Evolutionary conservation across 257 asterid genomes (phyloP).

Genomic region (Solanum chmielewskii): DNA sequence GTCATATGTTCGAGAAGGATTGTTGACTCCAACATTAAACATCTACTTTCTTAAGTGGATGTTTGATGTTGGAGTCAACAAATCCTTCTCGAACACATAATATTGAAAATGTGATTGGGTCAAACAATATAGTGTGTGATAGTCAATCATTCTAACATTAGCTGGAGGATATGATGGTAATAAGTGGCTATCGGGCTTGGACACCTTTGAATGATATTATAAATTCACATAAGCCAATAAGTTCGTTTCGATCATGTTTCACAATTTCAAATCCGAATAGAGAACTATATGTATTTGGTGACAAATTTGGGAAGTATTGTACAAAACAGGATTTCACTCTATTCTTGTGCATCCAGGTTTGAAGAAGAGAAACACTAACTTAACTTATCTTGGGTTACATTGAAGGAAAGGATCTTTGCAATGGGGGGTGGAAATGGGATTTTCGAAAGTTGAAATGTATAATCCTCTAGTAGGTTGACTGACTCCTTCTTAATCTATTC

Average conservation of each 20-base stretch:
- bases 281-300: slow-evolving; percentile 69
- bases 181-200: slow-evolving; percentile 43
- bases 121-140: slow-evolving; percentile 21
- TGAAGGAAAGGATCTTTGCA: too few species aligned
- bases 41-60: slow-evolving; percentile 21
- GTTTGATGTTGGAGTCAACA: slow-evolving; percentile 34
- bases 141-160: slow-evolving; percentile 29
- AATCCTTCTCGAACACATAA: slow-evolving; percentile 9
- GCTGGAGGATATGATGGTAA: slow-evolving; percentile 72
- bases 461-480: too few species aligned
- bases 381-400: too few species aligned
- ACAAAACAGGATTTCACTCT: not conserved
- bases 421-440: too few species aligned
- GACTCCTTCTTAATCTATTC: too few species aligned
- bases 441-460: too few species aligned
- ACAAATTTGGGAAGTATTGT: slow-evolving; percentile 46
- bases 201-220: slow-evolving; percentile 49
- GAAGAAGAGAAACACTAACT: too few species aligned
- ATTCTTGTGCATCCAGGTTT: too few species aligned
- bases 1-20: slow-evolving; percentile 9
- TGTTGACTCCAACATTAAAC: slow-evolving; percentile 32
- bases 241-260: slow-evolving; percentile 36
- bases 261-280: slow-evolving; percentile 38
- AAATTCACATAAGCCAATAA: slow-evolving; percentile 55
- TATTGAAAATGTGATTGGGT: slow-evolving; percentile 6